Conservation (phyloP, 2,329 filamentous ascomycete genomes). For the Aspergillus luchuensis region DNA sequence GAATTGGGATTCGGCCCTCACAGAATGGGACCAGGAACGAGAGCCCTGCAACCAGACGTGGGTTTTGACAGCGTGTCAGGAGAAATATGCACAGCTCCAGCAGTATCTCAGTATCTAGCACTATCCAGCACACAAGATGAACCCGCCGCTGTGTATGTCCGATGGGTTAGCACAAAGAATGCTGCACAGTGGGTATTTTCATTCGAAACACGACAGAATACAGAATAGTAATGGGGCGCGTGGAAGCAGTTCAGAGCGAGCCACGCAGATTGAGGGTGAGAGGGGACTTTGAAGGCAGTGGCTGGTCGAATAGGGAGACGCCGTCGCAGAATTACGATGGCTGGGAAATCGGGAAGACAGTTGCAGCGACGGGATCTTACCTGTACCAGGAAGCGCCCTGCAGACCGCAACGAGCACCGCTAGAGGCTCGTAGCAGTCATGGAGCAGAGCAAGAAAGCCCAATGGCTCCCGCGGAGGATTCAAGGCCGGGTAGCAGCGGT, state of each 20-base stretch:
- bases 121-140: constrained; percentile 13
- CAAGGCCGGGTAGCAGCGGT: constrained; percentile 7
- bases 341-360: constrained; percentile 32
- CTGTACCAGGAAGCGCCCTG: constrained; percentile 17
- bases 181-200: constrained; percentile 31
- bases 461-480: constrained; percentile 18
- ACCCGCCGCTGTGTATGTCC: constrained; percentile 12
- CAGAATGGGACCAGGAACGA: constrained; percentile 1
- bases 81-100: constrained; percentile 13
- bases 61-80: constrained; percentile 13
- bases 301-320: constrained; percentile 33
- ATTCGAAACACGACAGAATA: constrained; percentile 17
- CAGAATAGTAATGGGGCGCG: constrained; percentile 11
- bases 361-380: constrained; percentile 15
- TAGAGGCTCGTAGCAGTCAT: constrained; percentile 24
- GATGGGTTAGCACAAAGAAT: constrained; percentile 12
- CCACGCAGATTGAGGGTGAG: constrained; percentile 13
- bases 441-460: constrained; percentile 20
- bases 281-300: constrained; percentile 26
- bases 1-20: constrained; percentile 18
- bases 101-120: constrained; percentile 14
- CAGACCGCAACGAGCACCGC: constrained; percentile 27
- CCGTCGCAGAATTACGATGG: constrained; percentile 41
- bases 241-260: constrained; percentile 17
- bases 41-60: neutral